Conservation (phyloP, 2,329 filamentous ascomycete species). For the Incumbomyces delicatus region DNA sequence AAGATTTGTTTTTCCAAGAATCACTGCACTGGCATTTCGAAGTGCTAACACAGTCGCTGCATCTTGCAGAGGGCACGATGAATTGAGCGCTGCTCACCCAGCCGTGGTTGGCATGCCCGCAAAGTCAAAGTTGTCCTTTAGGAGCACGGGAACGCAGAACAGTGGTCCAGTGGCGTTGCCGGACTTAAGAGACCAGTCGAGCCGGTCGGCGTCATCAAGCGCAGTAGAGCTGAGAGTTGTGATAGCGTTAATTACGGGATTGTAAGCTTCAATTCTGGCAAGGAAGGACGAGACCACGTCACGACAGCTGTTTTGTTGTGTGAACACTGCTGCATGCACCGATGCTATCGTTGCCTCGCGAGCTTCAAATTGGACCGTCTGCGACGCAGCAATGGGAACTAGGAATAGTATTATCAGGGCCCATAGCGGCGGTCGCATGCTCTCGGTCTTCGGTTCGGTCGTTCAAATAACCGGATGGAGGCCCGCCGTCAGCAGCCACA, state of each 20-base stretch:
- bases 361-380: constrained; percentile 34
- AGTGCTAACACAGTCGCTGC: constrained; percentile 43
- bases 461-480: too few relatives aligned
- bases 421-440: too few relatives aligned
- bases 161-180: constrained; percentile 44
- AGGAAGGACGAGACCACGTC: constrained; percentile 47
- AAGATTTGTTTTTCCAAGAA: constrained; percentile 52
- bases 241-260: constrained; percentile 49
- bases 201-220: constrained; percentile 38
- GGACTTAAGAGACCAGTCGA: constrained; percentile 34
- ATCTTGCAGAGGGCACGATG: constrained; percentile 37
- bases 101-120: constrained; percentile 49
- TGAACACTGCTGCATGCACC: constrained; percentile 47
- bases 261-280: constrained; percentile 47
- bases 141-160: constrained; percentile 52
- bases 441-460: too few relatives aligned
- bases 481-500: too few relatives aligned
- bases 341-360: constrained; percentile 50
- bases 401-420: too few relatives aligned
- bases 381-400: constrained; percentile 1
- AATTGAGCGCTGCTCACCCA: constrained; percentile 41
- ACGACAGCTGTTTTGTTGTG: constrained; percentile 44
- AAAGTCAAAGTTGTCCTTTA: constrained; percentile 58
- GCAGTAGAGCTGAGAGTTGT: constrained; percentile 44
- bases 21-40: constrained; percentile 43